phyloP scores from a whole-genome alignment of 2,329 filamentous ascomycete species.

The Daldinia eschscholtzii region DNA sequence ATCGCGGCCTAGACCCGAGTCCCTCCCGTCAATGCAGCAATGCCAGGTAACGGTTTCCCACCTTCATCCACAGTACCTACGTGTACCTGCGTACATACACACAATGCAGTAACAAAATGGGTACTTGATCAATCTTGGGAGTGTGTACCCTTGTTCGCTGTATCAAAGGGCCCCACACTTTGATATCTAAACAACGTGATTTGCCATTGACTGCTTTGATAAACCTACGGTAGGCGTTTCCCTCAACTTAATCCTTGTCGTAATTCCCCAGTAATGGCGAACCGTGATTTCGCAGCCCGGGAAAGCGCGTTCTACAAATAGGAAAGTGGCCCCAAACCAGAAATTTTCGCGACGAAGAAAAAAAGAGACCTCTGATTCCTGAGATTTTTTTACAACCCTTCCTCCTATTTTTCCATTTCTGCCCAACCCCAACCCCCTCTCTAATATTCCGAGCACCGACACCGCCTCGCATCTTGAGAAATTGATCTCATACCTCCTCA shows the following conservation, averaged over 20 bases:
- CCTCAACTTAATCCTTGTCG: constrained; percentile 42
- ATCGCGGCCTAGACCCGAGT: constrained; percentile 10
- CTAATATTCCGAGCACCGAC: constrained; percentile 52
- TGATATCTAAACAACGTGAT: constrained; percentile 35
- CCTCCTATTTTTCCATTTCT: constrained; percentile 54
- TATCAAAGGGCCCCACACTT: constrained; percentile 42
- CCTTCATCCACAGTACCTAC: constrained; percentile 15
- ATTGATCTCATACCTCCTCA: constrained; percentile 45
- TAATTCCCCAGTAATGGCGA: constrained; percentile 44
- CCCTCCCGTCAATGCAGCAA: constrained; percentile 3
- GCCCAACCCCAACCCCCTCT: constrained; percentile 47
- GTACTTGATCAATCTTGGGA: constrained; percentile 36
- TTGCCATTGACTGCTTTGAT: constrained; percentile 38
- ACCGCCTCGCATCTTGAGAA: constrained; percentile 46
- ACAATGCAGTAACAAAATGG: constrained; percentile 25
- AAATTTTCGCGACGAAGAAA: constrained; percentile 54
- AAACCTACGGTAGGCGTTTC: constrained; percentile 39
- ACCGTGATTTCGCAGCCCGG: constrained; percentile 50
- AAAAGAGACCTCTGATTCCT: constrained; percentile 54
- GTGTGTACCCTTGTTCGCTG: constrained; percentile 34
- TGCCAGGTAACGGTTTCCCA: constrained; percentile 23
- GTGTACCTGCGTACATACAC: constrained; percentile 18
- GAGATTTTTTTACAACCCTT: constrained; percentile 54
- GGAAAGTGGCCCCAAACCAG: constrained; percentile 57
- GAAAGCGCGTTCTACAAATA: constrained; percentile 59